A percentile compares a stretch with the other conserved stretches of the same genome.
phyloP scores from a whole-genome alignment of 2,329 filamentous ascomycete genomes.

The Fusarium tupiense region DNA sequence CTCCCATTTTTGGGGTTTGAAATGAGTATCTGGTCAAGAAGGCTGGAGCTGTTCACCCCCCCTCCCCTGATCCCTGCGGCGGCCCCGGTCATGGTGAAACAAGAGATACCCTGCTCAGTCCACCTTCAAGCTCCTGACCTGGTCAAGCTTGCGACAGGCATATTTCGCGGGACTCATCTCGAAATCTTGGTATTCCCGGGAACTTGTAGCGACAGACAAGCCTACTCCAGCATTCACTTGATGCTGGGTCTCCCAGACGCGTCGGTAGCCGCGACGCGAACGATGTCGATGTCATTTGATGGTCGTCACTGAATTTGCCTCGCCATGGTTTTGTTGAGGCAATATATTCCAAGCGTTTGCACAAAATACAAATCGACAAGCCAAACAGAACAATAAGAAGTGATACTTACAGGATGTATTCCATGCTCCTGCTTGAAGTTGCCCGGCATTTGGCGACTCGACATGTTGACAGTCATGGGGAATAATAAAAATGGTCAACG shows the following conservation, averaged over 20 bases:
- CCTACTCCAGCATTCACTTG: slow-evolving; percentile 35
- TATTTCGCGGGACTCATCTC: slow-evolving; percentile 29
- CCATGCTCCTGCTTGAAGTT: slow-evolving; percentile 47
- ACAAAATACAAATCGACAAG: background rate
- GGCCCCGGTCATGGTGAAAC: slow-evolving; percentile 62
- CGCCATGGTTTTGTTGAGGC: background rate
- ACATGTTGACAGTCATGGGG: slow-evolving; percentile 45
- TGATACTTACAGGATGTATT: slow-evolving; percentile 43
- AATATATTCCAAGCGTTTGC: background rate
- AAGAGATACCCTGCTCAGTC: slow-evolving; percentile 60
- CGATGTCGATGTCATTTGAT: slow-evolving; percentile 1
- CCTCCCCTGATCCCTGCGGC: slow-evolving; percentile 43
- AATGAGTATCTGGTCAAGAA: slow-evolving; percentile 31
- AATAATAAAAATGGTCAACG: slow-evolving; percentile 16
- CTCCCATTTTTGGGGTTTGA: slow-evolving; percentile 34
- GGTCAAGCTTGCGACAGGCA: slow-evolving; percentile 57
- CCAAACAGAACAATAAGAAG: slow-evolving; percentile 5
- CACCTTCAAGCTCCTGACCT: slow-evolving; percentile 52
- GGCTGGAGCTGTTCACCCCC: slow-evolving; percentile 31
- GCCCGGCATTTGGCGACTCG: slow-evolving; percentile 42
- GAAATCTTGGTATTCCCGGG: slow-evolving; percentile 36
- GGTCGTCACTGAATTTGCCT: background rate
- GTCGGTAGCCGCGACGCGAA: slow-evolving; percentile 23
- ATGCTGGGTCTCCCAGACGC: slow-evolving; percentile 28
- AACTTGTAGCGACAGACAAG: slow-evolving; percentile 12